Evolutionary conservation across 805 yeast genomes (phyloP), one percentile per base, ranked within the genome.

Genomic region (Wickerhamiella occidentalis): DNA sequence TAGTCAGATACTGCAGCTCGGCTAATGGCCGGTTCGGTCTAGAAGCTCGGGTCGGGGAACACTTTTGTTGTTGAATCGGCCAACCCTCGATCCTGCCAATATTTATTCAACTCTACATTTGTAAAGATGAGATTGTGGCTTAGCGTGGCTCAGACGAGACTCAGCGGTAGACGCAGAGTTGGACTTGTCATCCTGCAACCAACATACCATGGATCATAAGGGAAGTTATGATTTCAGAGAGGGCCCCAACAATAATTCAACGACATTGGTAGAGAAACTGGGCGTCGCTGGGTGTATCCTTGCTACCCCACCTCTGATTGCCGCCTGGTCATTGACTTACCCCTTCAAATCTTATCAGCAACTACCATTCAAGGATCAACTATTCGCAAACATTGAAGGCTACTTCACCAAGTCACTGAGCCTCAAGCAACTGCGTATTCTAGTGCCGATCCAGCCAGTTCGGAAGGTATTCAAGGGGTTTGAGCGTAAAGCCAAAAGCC

Each of bases 361-460:
- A 18, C 40, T 45, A 3, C 17, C 22, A 3, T 25, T 40, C 22
- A 29, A 23, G 25, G 18, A 28, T 13, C 33, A 30, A 18, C 21
- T 43, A 19, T 26, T 38, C 6, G 45, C 36, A 4, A 40, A 52
- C 9, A 49, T 51, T 3, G 15, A 22, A 47, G 54, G 51, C 26
- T 47, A 55, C 47, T 49, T 57, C 17, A 50, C 57, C 13, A 28
- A 40, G n/a, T 15, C 37, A 28, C 52, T 50, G 25, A 51, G 50
- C 13, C 37, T 52, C 45, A 38, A 52, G 9, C 59, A 58, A 47
- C 45, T 58, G 26, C 55, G 59, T 2, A 40, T 52, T 9, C 45
- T 58, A 8, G 40, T 51, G 6, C 59, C 59, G 2, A 41, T 58
- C 17, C 40, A 51, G 30, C 61, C 61, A 7, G 37, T 53, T 11